These are phyloP conservation scores for Solanum peruvianum DNA, from an alignment of 257 asterid species.

Conservation along the genomic window DNA sequence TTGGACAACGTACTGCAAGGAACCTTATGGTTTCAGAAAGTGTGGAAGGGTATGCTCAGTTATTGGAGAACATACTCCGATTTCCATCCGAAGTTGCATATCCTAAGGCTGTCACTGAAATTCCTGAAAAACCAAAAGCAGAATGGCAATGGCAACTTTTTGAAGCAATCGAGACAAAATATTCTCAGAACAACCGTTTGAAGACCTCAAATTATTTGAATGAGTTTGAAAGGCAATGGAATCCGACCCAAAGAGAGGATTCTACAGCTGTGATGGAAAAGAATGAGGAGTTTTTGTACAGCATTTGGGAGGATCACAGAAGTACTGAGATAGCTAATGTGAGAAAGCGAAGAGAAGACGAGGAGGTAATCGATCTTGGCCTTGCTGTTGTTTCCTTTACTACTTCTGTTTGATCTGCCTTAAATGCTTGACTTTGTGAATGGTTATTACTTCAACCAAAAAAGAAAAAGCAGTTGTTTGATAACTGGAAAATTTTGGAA, in stretches of 20 bases:
- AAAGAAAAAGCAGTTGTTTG: background rate
- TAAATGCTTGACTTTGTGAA: background rate
- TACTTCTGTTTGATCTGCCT: slow-evolving; percentile 2
- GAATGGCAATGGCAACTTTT: slow-evolving; percentile 75
- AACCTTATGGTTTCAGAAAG: slow-evolving; percentile 79
- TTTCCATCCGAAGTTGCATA: slow-evolving; percentile 73
- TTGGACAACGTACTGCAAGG: slow-evolving; percentile 53
- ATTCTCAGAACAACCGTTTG: slow-evolving; percentile 13
- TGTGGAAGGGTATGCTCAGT: slow-evolving; percentile 61
- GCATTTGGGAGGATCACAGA: slow-evolving; percentile 83
- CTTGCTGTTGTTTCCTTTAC: background rate
- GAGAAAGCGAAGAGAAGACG: slow-evolving; percentile 79
- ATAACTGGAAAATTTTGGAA: background rate
- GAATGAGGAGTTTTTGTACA: slow-evolving; percentile 39
- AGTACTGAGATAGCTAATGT: slow-evolving; percentile 31
- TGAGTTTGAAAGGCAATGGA: slow-evolving; percentile 46
- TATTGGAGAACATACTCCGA: slow-evolving; percentile 58
- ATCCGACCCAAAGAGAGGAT: slow-evolving; percentile 26
- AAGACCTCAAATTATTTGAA: slow-evolving; percentile 15
- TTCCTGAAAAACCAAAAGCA: slow-evolving; percentile 43
- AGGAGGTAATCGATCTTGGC: slow-evolving; percentile 37
- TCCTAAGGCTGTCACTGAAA: slow-evolving; percentile 30
- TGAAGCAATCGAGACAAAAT: slow-evolving; percentile 13
- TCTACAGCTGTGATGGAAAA: slow-evolving; percentile 11
- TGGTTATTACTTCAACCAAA: background rate